These are phyloP conservation scores for Ceratocystis albifundus DNA, from an alignment of 2,329 filamentous ascomycete genomes.

Conservation along the genomic window DNA sequence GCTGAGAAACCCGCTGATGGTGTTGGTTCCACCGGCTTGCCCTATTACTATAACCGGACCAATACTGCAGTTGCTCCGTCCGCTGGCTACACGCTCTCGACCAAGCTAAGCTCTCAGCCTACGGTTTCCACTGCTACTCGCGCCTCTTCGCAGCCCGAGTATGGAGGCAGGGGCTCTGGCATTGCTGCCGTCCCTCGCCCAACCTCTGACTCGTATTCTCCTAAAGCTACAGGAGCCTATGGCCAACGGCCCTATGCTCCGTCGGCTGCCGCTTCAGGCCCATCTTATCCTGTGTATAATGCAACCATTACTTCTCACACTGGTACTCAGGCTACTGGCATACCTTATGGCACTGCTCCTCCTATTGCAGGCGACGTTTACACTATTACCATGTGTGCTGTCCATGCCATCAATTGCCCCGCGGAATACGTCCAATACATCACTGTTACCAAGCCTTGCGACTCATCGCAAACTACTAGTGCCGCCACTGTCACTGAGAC, in stretches of 20 bases:
- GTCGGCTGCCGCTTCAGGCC: not conserved
- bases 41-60: not conserved
- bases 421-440: conserved; percentile 30
- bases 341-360: not conserved
- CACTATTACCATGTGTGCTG: conserved; percentile 32
- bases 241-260: not conserved
- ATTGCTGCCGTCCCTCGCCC: not conserved
- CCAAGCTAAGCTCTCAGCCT: not conserved
- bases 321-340: conserved; percentile 22
- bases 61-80: not conserved
- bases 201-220: not conserved
- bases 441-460: conserved; percentile 26
- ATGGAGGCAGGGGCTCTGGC: not conserved
- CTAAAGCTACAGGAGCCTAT: conserved; percentile 11
- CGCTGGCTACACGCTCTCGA: not conserved
- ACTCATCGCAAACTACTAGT: not conserved
- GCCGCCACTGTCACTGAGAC: not conserved
- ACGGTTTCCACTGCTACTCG: not conserved
- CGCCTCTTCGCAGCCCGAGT: not conserved
- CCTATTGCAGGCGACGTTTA: conserved; percentile 26
- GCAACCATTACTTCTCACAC: not conserved
- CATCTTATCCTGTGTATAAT: not conserved
- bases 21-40: not conserved
- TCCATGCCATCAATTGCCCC: conserved; percentile 33
- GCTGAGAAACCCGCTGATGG: not conserved